Conservation (phyloP, 805 yeast genomes). For the Sugiyamaella floridensis region DNA sequence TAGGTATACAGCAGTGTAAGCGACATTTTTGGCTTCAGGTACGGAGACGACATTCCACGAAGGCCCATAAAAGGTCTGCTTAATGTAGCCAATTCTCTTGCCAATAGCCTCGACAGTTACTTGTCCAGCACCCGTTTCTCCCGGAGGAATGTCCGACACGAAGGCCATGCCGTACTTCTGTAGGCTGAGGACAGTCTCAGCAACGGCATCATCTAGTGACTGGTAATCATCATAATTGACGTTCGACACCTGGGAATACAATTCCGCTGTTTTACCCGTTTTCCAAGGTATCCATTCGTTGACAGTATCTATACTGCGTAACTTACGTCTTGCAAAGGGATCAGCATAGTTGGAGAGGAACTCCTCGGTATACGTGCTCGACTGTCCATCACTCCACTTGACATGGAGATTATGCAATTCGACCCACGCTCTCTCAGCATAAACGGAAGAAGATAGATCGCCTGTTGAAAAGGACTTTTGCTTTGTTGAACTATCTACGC, state of each 20-base stretch:
- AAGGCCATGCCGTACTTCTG: slow-evolving; percentile 53
- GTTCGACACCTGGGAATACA: slow-evolving; percentile 8
- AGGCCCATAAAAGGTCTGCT: slow-evolving; percentile 64
- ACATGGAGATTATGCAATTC: slow-evolving; percentile 34
- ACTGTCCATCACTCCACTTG: slow-evolving; percentile 44
- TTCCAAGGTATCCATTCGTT: not conserved
- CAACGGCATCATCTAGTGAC: slow-evolving; percentile 32
- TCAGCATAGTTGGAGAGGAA: slow-evolving; percentile 44
- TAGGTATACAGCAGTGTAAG: slow-evolving; percentile 55
- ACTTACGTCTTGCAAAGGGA: slow-evolving; percentile 31
- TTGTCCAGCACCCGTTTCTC: slow-evolving; percentile 21
- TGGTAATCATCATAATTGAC: slow-evolving; percentile 39
- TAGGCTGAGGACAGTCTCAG: slow-evolving; percentile 38
- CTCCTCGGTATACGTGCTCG: slow-evolving; percentile 36
- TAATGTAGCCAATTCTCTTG: slow-evolving; percentile 56
- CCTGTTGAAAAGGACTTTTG: slow-evolving; percentile 66
- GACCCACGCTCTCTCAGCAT: slow-evolving; percentile 29
- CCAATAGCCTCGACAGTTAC: slow-evolving; percentile 40
- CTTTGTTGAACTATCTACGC: slow-evolving; percentile 48
- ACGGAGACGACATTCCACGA: slow-evolving; percentile 57
- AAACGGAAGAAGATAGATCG: slow-evolving; percentile 27
- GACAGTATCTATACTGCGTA: slow-evolving; percentile 23
- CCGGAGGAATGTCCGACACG: slow-evolving; percentile 46
- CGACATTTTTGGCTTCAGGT: slow-evolving; percentile 57
- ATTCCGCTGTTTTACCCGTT: not conserved